Base-by-base conservation (phyloP, 2,329 filamentous ascomycete species). In the Tolypocladium inflatum region DNA sequence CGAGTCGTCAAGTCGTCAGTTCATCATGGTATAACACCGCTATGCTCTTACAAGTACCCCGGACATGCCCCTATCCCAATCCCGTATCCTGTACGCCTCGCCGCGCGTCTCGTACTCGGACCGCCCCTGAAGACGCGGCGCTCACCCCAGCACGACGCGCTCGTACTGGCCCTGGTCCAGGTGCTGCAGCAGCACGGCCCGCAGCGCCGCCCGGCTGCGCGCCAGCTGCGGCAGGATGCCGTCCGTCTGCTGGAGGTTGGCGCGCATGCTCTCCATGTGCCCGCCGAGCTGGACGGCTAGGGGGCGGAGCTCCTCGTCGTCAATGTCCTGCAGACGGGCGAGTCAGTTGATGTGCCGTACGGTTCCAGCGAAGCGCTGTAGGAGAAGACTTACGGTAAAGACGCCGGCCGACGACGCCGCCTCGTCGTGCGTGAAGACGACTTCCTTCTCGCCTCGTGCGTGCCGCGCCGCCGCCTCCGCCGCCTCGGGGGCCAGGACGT, bases 201-300 rank as follows among this genome's bases (percentile, higher is more conserved):
- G 78, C 56, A 85, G 63, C 4, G 78, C 75, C 2, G 80, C 80
- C 55, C 72, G 74, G 62, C 75, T 80, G 57, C 71, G 75, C 21
- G 64, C 68, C 19, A 85, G 76, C 39, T 78, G 76, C 1, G 79
- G 78, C 7, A 77, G 63, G 4, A 85, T 72, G 8, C 77, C 79
- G 1, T 79, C 77, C 17, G 82, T 76, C 68, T 83, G 82, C 58
- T 75, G 70, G 43, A 84, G 70, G 64, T 85, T 85, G 50, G 71
- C 71, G 57, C 71, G 73, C 65, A 85, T 78, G 63, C 79, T 84
- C 60, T 84, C 80, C 70, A 83, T 78, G 61, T 85, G 82, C 56
- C 68, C 81, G 13, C 73, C 71, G 21, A 85, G 73, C 65, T 83
- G 80, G 19, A 73, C 67, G 0, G 75, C 76, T 4, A 82, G 65